phyloP scores from a whole-genome alignment of 2,329 filamentous ascomycete genomes.

The Rutstroemia sp. region DNA sequence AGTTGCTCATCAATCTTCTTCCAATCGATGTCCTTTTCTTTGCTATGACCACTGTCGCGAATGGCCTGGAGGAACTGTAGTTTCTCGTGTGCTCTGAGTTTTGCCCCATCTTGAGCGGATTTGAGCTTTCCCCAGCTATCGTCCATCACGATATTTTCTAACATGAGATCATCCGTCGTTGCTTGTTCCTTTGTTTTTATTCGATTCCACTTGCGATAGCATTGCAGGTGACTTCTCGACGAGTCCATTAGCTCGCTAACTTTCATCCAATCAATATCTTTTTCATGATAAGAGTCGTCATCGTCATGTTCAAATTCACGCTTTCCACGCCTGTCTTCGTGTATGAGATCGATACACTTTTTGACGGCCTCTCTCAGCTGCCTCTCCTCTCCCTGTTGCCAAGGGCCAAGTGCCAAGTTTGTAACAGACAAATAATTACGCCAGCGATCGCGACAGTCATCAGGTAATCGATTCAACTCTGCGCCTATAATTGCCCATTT shows the following conservation, averaged over 20 bases:
- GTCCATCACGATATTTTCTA: slow-evolving; percentile 20
- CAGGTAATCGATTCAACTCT: slow-evolving; percentile 55
- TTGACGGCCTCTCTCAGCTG: slow-evolving; percentile 38
- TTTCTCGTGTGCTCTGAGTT: slow-evolving; percentile 39
- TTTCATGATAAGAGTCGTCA: slow-evolving; percentile 34
- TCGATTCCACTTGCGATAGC: slow-evolving; percentile 58
- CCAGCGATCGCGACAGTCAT: slow-evolving; percentile 64
- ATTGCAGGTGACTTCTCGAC: slow-evolving; percentile 59
- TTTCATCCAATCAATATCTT: slow-evolving; percentile 56
- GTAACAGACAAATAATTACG: slow-evolving; percentile 58
- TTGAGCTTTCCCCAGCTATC: slow-evolving; percentile 36
- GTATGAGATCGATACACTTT: slow-evolving; percentile 43
- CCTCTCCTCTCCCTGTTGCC: slow-evolving; percentile 54
- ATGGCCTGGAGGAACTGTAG: slow-evolving; percentile 38
- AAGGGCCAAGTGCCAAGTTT: slow-evolving; percentile 43
- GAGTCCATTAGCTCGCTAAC: slow-evolving; percentile 56
- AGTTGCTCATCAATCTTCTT: slow-evolving; percentile 35
- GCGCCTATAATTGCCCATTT: slow-evolving; percentile 57
- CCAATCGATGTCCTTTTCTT: slow-evolving; percentile 46
- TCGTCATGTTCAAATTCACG: slow-evolving; percentile 17
- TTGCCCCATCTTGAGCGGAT: slow-evolving; percentile 36
- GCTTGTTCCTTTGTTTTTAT: slow-evolving; percentile 31
- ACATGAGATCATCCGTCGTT: slow-evolving; percentile 14
- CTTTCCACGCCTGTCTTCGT: slow-evolving; percentile 28
- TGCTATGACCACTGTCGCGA: slow-evolving; percentile 33